phyloP scores from a whole-genome alignment of 106 monocot genomes.

The Amphibolis antarctica region DNA sequence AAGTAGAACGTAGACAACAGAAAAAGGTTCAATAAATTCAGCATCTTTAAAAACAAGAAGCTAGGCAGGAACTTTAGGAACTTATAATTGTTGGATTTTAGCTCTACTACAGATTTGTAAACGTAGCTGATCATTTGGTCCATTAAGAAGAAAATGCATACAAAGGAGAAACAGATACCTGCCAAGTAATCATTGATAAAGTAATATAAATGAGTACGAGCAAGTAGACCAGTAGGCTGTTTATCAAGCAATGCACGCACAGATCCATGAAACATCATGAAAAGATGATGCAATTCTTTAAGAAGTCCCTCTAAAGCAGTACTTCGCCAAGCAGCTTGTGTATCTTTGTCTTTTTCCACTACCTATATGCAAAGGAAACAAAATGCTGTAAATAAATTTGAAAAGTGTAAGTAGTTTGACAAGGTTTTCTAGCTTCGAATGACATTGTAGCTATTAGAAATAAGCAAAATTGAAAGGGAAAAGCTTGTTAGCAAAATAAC shows the following conservation, averaged over 20 bases:
- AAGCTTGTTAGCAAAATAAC: too few relatives aligned
- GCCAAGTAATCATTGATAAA: slow-evolving; percentile 74
- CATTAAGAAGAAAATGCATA: not conserved
- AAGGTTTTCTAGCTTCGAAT: too few relatives aligned
- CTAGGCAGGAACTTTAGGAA: not conserved
- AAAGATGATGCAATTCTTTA: slow-evolving; percentile 74
- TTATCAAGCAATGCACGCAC: slow-evolving; percentile 72
- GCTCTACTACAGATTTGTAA: too few relatives aligned
- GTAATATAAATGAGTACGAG: slow-evolving; percentile 65
- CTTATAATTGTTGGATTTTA: too few relatives aligned
- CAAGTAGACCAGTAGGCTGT: slow-evolving; percentile 78
- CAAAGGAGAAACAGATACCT: slow-evolving; percentile 30
- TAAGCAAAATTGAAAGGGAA: too few relatives aligned
- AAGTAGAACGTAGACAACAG: too few relatives aligned
- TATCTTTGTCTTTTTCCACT: slow-evolving; percentile 72
- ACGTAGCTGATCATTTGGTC: not conserved
- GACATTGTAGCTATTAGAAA: too few relatives aligned
- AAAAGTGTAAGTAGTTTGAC: too few relatives aligned
- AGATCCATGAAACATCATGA: slow-evolving; percentile 76
- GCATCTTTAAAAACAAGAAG: not conserved
- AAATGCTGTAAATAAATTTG: not conserved
- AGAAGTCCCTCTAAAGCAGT: slow-evolving; percentile 45
- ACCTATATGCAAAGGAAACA: slow-evolving; percentile 27
- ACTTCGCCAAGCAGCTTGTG: slow-evolving; percentile 62
- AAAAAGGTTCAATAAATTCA: not conserved